Percentiles rank a stretch among this genome's conserved stretches.
phyloP scores from a whole-genome alignment of 164 flowering plant species.

The Tetracentron sinense region DNA sequence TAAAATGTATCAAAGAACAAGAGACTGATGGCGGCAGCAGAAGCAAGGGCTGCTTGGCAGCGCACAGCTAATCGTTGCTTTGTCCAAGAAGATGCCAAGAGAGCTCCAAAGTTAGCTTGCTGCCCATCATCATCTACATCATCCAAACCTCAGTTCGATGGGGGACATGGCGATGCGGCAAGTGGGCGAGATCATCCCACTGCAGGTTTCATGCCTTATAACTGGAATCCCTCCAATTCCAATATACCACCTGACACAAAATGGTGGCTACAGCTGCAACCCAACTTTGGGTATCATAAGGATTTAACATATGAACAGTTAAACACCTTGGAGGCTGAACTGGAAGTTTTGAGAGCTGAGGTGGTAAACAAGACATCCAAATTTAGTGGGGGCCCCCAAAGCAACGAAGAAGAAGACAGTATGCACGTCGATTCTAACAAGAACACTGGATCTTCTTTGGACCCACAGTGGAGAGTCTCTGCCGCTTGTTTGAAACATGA shows the following conservation, averaged over 20 bases:
- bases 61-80: constrained; percentile 84
- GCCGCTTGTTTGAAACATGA: constrained; percentile 25
- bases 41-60: constrained; percentile 96
- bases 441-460: constrained; percentile 10
- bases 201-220: constrained; percentile 24
- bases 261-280: constrained; percentile 50
- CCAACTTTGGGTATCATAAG: constrained; percentile 30
- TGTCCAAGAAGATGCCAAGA: constrained; percentile 90
- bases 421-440: not conserved
- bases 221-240: constrained; percentile 26
- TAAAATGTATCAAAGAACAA: constrained; percentile 19
- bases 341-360: constrained; percentile 20
- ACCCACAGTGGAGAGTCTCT: constrained; percentile 16
- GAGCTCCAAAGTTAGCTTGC: constrained; percentile 66
- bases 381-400: constrained; percentile 5
- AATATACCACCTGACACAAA: constrained; percentile 32
- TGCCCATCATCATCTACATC: constrained; percentile 50
- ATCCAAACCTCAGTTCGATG: constrained; percentile 24
- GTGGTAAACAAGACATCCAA: constrained; percentile 14
- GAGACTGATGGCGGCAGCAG: constrained; percentile 80
- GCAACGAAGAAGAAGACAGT: constrained; percentile 13
- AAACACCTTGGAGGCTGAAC: constrained; percentile 33
- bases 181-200: constrained; percentile 17
- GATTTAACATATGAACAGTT: constrained; percentile 30
- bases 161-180: constrained; percentile 19